Percentiles rank a stretch among this genome's conserved stretches.
Evolutionary conservation across 2,329 filamentous ascomycete species (phyloP).

Genomic region (Calonectria hongkongensis): DNA sequence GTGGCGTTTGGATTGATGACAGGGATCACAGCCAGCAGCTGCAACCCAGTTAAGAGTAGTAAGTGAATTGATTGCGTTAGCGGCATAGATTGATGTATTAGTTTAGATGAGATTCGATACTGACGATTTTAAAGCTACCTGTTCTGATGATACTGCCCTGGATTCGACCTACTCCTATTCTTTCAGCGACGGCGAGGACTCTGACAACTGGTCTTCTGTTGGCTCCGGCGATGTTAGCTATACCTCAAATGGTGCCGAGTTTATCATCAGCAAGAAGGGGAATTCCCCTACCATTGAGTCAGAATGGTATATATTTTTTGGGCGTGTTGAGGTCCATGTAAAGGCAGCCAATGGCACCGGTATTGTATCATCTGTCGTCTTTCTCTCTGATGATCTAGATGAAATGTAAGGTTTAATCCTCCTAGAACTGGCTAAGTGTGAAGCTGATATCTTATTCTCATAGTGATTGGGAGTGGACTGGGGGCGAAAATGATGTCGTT

Average conservation of each 20-base stretch:
- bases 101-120: background rate
- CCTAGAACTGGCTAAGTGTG: too few species aligned
- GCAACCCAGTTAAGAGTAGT: constrained; percentile 49
- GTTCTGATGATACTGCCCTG: constrained; percentile 34
- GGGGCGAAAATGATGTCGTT: constrained; percentile 81
- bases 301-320: constrained; percentile 90
- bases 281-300: constrained; percentile 78
- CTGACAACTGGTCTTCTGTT: constrained; percentile 45
- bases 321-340: constrained; percentile 80
- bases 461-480: constrained; percentile 88
- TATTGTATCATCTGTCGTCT: constrained; percentile 84
- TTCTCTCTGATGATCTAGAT: constrained; percentile 85
- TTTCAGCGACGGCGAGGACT: constrained; percentile 42
- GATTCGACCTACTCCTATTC: constrained; percentile 39
- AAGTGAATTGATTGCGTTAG: constrained; percentile 21
- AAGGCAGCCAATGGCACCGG: constrained; percentile 83
- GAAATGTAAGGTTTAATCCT: constrained; percentile 39
- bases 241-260: constrained; percentile 46
- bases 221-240: constrained; percentile 44
- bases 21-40: constrained; percentile 24
- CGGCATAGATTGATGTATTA: background rate
- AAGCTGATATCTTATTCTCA: background rate
- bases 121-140: constrained; percentile 29
- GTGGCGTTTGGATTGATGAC: constrained; percentile 2
- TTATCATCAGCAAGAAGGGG: constrained; percentile 74